Conservation (phyloP, 2,329 filamentous ascomycete genomes). For the Aspergillus novoparasiticus region DNA sequence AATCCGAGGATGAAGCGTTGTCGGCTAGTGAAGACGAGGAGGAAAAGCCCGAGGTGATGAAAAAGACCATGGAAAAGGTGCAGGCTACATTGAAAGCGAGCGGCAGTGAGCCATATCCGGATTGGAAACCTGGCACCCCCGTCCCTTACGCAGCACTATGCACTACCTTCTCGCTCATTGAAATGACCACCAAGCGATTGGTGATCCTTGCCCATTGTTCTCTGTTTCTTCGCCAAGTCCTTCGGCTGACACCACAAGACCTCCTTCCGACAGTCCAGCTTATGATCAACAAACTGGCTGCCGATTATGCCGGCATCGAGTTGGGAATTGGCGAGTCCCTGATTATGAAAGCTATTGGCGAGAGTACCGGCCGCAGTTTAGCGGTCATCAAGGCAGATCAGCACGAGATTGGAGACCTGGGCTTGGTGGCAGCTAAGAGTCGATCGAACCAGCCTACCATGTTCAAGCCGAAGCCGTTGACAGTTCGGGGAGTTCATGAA, state of each 20-base stretch:
- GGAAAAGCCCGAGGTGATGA: conserved; percentile 70
- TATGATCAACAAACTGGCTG: conserved; percentile 97
- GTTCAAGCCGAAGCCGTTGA: conserved; percentile 95
- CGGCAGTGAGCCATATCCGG: conserved; percentile 81
- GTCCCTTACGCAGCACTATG: conserved; percentile 95
- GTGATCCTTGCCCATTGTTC: conserved; percentile 88
- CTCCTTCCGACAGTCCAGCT: conserved; percentile 85
- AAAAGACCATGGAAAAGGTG: conserved; percentile 77
- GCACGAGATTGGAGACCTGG: conserved; percentile 93
- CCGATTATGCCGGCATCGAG: conserved; percentile 94
- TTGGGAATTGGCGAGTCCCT: conserved; percentile 97
- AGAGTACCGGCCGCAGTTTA: conserved; percentile 85
- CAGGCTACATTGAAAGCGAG: conserved; percentile 73
- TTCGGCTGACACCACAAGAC: conserved; percentile 84
- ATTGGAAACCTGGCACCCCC: conserved; percentile 86
- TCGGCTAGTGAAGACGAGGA: conserved; percentile 59
- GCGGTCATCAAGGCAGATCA: conserved; percentile 93
- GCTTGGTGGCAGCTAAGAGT: conserved; percentile 92
- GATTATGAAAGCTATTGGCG: conserved; percentile 98
- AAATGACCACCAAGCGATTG: conserved; percentile 90
- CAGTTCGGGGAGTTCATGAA: conserved; percentile 82
- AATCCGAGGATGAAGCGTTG: conserved; percentile 36
- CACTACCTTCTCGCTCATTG: conserved; percentile 89
- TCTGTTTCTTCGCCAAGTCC: conserved; percentile 88
- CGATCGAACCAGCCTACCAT: conserved; percentile 94